Percentiles rank a stretch among this genome's conserved stretches.
These are phyloP conservation scores for Ophiosphaerella narmari DNA, from an alignment of 2,329 filamentous ascomycete genomes.

Conservation along the genomic window DNA sequence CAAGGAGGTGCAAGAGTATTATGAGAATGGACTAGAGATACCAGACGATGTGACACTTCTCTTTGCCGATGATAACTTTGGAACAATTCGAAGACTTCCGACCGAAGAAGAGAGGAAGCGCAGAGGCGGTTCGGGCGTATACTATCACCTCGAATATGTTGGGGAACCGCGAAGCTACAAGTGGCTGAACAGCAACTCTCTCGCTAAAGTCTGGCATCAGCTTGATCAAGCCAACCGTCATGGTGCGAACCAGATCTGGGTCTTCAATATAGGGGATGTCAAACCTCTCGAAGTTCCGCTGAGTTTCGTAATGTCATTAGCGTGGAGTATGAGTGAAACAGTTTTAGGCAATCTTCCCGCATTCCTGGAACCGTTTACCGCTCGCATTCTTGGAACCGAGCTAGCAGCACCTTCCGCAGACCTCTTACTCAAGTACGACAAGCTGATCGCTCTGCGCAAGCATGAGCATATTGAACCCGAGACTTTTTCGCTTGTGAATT, in stretches of 20 bases:
- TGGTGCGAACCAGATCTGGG: constrained; percentile 11
- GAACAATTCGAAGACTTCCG: constrained; percentile 12
- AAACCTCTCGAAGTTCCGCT: constrained; percentile 14
- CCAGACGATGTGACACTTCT: constrained; percentile 15
- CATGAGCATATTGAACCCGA: constrained; percentile 9
- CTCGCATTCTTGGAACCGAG: constrained; percentile 5
- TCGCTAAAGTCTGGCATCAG: constrained; percentile 7
- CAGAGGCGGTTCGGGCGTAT: constrained; percentile 9
- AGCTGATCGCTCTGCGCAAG: constrained; percentile 3
- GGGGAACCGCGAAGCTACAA: constrained; percentile 15
- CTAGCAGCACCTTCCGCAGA: neutral
- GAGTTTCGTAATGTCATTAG: constrained; percentile 9
- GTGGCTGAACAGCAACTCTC: constrained; percentile 15
- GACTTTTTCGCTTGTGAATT: constrained; percentile 8
- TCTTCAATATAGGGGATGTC: constrained; percentile 17
- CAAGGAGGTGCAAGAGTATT: constrained; percentile 17
- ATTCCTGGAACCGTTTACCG: constrained; percentile 3
- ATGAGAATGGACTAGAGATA: constrained; percentile 8
- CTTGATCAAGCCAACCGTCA: constrained; percentile 3
- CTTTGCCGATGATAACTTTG: constrained; percentile 16
- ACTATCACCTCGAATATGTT: constrained; percentile 19
- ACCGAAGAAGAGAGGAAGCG: constrained; percentile 2
- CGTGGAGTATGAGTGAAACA: constrained; percentile 4
- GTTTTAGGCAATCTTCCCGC: neutral
- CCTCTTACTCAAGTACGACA: constrained; percentile 5